Evolutionary conservation across 192 early-diverging fungal species (phyloP).

Genomic region (Phycomyces nitens): DNA sequence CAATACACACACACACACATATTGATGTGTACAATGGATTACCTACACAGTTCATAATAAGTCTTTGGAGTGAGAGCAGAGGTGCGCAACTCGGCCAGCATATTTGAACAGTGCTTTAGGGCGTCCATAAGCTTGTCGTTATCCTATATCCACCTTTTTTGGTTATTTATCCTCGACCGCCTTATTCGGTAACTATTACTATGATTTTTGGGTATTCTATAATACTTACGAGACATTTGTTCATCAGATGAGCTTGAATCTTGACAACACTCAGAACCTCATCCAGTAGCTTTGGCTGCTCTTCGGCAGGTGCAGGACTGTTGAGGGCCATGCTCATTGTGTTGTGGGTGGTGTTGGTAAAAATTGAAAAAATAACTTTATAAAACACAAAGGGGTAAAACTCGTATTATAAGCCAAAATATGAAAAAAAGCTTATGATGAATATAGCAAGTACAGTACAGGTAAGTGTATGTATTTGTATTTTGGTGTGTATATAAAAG

Average conservation of each 20-base stretch:
- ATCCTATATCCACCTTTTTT: constrained; percentile 49
- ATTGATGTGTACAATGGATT: too few relatives aligned
- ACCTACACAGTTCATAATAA: constrained; percentile 98
- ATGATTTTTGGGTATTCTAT: neutral
- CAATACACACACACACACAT: too few relatives aligned
- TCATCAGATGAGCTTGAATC: constrained; percentile 94
- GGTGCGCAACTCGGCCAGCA: constrained; percentile 95
- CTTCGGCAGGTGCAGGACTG: constrained; percentile 55
- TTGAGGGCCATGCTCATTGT: constrained; percentile 16
- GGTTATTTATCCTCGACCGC: neutral
- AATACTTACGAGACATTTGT: constrained; percentile 76
- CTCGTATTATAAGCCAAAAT: too few relatives aligned
- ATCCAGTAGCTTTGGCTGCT: constrained; percentile 92
- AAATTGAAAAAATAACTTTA: neutral
- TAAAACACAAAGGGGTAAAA: too few relatives aligned
- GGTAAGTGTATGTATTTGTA: too few relatives aligned
- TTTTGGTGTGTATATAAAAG: too few relatives aligned
- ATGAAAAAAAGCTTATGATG: too few relatives aligned
- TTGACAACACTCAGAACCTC: constrained; percentile 92
- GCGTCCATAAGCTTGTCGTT: constrained; percentile 93
- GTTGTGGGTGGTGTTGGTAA: neutral
- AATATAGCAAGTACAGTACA: too few relatives aligned
- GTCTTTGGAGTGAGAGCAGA: constrained; percentile 93
- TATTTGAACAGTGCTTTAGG: constrained; percentile 96
- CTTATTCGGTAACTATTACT: neutral